A percentile compares a stretch with the other conserved stretches of the same genome.
Conservation (phyloP, 2,329 filamentous ascomycete genomes). For the Fusarium praegraminearum region DNA sequence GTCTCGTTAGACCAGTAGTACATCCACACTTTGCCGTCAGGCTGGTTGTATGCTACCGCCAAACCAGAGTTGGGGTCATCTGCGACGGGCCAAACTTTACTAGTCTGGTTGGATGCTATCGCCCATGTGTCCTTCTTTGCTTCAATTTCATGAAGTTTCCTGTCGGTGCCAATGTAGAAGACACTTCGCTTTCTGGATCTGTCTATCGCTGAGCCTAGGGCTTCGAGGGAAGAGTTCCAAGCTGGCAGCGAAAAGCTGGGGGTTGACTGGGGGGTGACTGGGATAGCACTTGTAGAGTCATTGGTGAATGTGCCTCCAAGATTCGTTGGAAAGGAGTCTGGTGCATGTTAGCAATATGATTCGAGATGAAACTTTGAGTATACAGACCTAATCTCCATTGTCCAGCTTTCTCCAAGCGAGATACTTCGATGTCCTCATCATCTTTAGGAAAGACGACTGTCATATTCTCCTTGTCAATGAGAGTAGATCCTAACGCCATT, state of each 20-base stretch:
- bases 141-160: neutral
- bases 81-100: neutral
- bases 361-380: rapidly evolving
- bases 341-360: neutral
- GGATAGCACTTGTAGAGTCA: neutral
- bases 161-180: conserved; percentile 8
- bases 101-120: conserved; percentile 5
- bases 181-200: neutral
- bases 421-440: neutral
- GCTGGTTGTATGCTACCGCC: conserved; percentile 7
- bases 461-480: conserved; percentile 2
- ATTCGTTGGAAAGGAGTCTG: neutral
- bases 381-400: neutral
- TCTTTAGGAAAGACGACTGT: neutral
- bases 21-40: conserved; percentile 1
- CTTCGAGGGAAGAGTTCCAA: conserved; percentile 6
- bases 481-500: conserved; percentile 5
- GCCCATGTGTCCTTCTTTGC: neutral
- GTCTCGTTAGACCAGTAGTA: conserved; percentile 23
- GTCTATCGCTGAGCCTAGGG: conserved; percentile 2
- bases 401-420: neutral
- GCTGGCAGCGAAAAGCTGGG: neutral
- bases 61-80: conserved; percentile 2
- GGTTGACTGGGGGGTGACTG: neutral
- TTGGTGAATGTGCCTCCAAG: conserved; percentile 6